These are phyloP conservation scores for Cercospora sp. DNA, from an alignment of 2,329 filamentous ascomycete genomes.

Conservation along the genomic window DNA sequence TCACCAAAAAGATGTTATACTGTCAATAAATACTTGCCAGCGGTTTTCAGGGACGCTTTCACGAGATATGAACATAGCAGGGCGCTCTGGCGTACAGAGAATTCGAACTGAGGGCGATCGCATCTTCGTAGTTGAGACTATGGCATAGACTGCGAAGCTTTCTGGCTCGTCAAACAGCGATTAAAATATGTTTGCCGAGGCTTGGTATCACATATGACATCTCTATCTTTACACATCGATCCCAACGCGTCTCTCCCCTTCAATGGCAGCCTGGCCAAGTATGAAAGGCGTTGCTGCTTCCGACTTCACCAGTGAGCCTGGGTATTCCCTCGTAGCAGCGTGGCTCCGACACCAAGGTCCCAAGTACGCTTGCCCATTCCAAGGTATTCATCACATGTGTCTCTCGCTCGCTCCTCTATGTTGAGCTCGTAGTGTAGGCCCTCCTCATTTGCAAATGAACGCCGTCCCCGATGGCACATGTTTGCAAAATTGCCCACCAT, in stretches of 20 bases:
- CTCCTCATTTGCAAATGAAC: not conserved
- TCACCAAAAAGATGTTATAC: not conserved
- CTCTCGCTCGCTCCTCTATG: slow-evolving; percentile 1
- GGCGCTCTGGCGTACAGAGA: not conserved
- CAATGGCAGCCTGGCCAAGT: not conserved
- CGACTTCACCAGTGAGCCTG: not conserved
- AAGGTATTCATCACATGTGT: not conserved
- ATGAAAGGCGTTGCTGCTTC: not conserved
- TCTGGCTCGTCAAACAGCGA: not conserved
- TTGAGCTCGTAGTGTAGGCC: not conserved
- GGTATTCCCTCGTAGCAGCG: not conserved
- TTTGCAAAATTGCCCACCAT: not conserved
- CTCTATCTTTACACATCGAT: slow-evolving; percentile 8
- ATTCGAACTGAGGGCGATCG: not conserved
- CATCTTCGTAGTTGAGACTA: not conserved
- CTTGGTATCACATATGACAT: slow-evolving; percentile 7
- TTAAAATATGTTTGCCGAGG: not conserved
- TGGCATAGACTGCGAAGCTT: not conserved
- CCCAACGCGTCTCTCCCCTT: not conserved
- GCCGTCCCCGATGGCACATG: not conserved
- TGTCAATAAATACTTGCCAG: not conserved
- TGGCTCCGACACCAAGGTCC: not conserved
- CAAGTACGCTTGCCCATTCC: not conserved
- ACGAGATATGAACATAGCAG: slow-evolving; percentile 1
- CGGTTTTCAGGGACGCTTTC: not conserved